Percentiles rank a stretch among this genome's conserved stretches.
Evolutionary conservation across 768 basidiomycete genomes (phyloP).

Genomic region (Suillus variegatus): DNA sequence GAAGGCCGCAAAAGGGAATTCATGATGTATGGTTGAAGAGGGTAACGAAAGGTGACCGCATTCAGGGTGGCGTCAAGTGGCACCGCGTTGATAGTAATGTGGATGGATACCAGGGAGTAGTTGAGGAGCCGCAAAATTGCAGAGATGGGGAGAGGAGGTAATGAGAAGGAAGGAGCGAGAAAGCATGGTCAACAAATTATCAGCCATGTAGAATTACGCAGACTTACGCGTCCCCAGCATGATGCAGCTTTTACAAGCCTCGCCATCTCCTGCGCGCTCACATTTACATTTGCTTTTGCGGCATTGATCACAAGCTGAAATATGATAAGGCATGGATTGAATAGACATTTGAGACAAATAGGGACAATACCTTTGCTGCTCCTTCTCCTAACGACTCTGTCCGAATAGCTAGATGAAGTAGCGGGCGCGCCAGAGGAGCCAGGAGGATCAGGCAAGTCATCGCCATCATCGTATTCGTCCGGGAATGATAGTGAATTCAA

Average conservation of each 20-base stretch:
- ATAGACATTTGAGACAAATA: constrained; percentile 3
- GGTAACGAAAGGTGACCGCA: neutral
- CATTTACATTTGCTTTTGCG: constrained; percentile 91
- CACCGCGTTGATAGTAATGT: neutral
- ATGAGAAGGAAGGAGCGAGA: constrained; percentile 1
- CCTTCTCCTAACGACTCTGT: constrained; percentile 64
- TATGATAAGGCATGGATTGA: neutral
- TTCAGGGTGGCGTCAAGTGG: constrained; percentile 4
- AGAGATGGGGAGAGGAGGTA: constrained; percentile 1
- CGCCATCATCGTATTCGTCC: constrained; percentile 65
- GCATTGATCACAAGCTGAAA: constrained; percentile 82
- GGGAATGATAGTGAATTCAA: constrained; percentile 44
- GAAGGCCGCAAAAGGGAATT: constrained; percentile 7
- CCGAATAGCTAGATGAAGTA: constrained; percentile 25
- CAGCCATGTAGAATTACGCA: neutral
- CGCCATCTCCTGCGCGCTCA: constrained; percentile 59
- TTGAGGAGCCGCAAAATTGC: constrained; percentile 5
- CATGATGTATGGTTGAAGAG: neutral
- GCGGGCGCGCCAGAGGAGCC: constrained; percentile 12
- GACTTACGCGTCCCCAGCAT: constrained; percentile 69
- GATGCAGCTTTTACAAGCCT: constrained; percentile 77
- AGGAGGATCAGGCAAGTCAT: constrained; percentile 53
- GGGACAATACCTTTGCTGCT: constrained; percentile 67
- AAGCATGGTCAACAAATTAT: constrained; percentile 15
- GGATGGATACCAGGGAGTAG: neutral